A percentile compares a stretch with the other conserved stretches of the same genome.
Conservation (phyloP, 2,329 filamentous ascomycete genomes). For the Phaeosphaeria sp. region DNA sequence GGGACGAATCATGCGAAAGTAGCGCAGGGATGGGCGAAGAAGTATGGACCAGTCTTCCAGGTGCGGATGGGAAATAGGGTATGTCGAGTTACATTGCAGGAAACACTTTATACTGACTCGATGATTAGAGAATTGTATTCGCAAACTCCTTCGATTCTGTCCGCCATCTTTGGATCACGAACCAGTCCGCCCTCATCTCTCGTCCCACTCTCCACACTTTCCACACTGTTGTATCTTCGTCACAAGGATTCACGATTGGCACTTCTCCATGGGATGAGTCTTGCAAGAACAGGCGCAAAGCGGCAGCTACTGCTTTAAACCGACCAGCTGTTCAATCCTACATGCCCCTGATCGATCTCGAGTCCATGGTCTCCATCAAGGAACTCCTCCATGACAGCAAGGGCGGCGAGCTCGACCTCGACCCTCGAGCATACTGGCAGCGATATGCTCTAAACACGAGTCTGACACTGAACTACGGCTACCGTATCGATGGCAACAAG, state of each 20-base stretch:
- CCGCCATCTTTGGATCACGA: slow-evolving; percentile 76
- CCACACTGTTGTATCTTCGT: slow-evolving; percentile 77
- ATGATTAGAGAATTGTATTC: slow-evolving; percentile 70
- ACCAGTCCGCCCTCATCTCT: slow-evolving; percentile 79
- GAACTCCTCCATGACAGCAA: slow-evolving; percentile 72
- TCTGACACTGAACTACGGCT: slow-evolving; percentile 80
- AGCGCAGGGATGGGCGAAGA: slow-evolving; percentile 55
- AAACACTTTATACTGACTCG: slow-evolving; percentile 5
- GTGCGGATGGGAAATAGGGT: slow-evolving; percentile 70
- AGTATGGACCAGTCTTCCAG: slow-evolving; percentile 59
- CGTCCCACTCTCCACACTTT: slow-evolving; percentile 82
- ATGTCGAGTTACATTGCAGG: slow-evolving; percentile 3
- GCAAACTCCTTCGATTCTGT: slow-evolving; percentile 81
- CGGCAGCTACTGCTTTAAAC: slow-evolving; percentile 79
- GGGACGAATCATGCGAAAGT: slow-evolving; percentile 56
- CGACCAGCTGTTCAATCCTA: slow-evolving; percentile 78
- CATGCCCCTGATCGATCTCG: slow-evolving; percentile 82
- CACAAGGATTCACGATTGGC: slow-evolving; percentile 82
- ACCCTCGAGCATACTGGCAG: slow-evolving; percentile 76
- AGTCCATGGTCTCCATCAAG: slow-evolving; percentile 73
- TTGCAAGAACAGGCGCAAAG: slow-evolving; percentile 78
- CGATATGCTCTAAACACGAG: slow-evolving; percentile 79
- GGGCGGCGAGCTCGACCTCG: slow-evolving; percentile 68
- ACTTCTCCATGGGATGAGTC: slow-evolving; percentile 86
- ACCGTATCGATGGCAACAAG: slow-evolving; percentile 74